Evolutionary conservation across 169 alveolate genomes (phyloP), one percentile per base, ranked within the genome.

Genomic region (Cyclospora cayetanensis): DNA sequence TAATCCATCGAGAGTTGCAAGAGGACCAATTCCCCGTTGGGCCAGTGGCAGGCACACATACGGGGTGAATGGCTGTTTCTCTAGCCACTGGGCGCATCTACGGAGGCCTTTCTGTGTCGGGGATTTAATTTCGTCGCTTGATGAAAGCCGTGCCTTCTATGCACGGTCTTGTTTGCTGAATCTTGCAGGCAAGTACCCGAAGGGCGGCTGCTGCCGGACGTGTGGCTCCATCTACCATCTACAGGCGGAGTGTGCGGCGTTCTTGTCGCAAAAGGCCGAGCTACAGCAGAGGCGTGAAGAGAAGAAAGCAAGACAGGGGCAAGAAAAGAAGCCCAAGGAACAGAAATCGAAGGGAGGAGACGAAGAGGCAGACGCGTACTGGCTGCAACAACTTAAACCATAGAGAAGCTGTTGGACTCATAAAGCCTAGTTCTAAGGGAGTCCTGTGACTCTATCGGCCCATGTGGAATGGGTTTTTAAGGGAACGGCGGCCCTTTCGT

Each of bases 151-250:
- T 2, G 34, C 68, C 2, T 22, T n/a, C 68, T 22, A 53, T 12
- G 37, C 77, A 3, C 1, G 34, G n/a, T 70, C 15, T 35, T 34
- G 55, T 9, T 70, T 77, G 22, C 42, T 27, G 55, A 41, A n/a
- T 31, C 46, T 39, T 34, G 34, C 93, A 90, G 94, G 94, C 5
- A 91, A 66, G 39, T 91, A 84, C 90, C 94, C 94, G 5, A 63
- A 91, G 31, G 94, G 94, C 29, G 94, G 94, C 50, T 42, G 90
- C 46, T 91, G 94, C 88, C 86, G 77, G 41, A 46, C 72, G n/a
- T 91, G 94, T 65, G 94, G 94, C 25, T 83, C 93, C 9, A 74
- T 91, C 25, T 66, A 83, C 50, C 94, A 91, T 39, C 65, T 76
- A 9, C 86, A 91, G 76, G 80, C 90, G 7, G 92, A 91, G 20